Conservation (phyloP, 495 filamentous ascomycete genomes). For the Amphirosellinia nigrospora region DNA sequence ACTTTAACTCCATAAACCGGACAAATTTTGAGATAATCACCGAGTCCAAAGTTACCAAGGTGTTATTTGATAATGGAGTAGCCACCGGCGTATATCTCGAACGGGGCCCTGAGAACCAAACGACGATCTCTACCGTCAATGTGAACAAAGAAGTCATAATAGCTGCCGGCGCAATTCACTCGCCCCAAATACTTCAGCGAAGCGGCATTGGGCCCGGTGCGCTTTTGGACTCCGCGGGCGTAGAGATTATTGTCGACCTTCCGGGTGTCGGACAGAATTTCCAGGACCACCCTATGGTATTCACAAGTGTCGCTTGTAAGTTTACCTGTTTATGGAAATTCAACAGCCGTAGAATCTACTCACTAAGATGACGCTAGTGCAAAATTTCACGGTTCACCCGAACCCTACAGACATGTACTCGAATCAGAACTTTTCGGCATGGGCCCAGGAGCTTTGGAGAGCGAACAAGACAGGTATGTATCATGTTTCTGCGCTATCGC, state of each 20-base stretch:
- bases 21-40: slow-evolving; percentile 48
- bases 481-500: too few relatives aligned
- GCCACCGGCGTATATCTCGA: slow-evolving; percentile 46
- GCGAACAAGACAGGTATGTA: slow-evolving; percentile 45
- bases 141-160: slow-evolving; percentile 64
- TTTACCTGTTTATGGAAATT: neutral
- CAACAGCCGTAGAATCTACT: neutral
- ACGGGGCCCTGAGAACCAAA: slow-evolving; percentile 30
- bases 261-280: slow-evolving; percentile 66
- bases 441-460: slow-evolving; percentile 43
- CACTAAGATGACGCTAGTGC: slow-evolving; percentile 32
- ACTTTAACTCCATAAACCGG: slow-evolving; percentile 41
- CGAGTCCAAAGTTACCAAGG: slow-evolving; percentile 45
- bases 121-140: slow-evolving; percentile 35
- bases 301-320: slow-evolving; percentile 43
- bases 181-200: slow-evolving; percentile 63
- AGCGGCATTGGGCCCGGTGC: slow-evolving; percentile 60
- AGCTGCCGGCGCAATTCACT: slow-evolving; percentile 63
- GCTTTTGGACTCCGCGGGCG: slow-evolving; percentile 52
- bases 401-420: slow-evolving; percentile 42
- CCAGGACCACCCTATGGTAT: slow-evolving; percentile 59
- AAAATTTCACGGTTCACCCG: slow-evolving; percentile 42
- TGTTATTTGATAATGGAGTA: slow-evolving; percentile 43
- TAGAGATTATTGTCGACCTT: slow-evolving; percentile 55
- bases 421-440: slow-evolving; percentile 47